Evolutionary conservation across 2,329 filamentous ascomycete species (phyloP).

Genomic region (Chrysoporthe cubensis): DNA sequence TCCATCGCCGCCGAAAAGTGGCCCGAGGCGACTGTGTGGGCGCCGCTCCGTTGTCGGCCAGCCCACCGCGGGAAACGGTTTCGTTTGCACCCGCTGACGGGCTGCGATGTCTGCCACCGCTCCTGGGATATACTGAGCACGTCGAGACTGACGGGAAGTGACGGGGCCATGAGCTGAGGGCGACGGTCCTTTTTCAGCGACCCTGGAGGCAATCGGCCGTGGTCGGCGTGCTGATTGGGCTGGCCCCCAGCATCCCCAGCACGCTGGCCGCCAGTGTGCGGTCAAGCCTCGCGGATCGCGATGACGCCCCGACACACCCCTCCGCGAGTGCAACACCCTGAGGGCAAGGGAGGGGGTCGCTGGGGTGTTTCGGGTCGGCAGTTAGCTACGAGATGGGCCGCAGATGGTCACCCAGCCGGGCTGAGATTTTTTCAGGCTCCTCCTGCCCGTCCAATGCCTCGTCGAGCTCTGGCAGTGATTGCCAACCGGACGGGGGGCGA

Average conservation of each 20-base stretch:
- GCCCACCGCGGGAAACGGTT: not conserved
- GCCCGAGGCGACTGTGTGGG: slow-evolving; percentile 16
- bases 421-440: not conserved
- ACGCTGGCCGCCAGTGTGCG: no score
- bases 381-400: not conserved
- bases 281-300: not conserved
- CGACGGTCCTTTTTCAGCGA: not conserved
- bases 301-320: not conserved
- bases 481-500: not conserved
- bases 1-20: slow-evolving; percentile 7
- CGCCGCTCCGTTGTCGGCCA: slow-evolving; percentile 28
- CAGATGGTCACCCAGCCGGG: slow-evolving; percentile 19
- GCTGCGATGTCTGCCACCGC: not conserved
- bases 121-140: not conserved
- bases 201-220: not conserved
- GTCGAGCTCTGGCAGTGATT: slow-evolving; percentile 7
- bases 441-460: slow-evolving; percentile 20
- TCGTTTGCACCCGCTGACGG: not conserved
- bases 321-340: slow-evolving; percentile 9
- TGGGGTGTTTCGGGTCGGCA: slow-evolving; percentile 1
- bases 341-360: not conserved
- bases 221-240: not conserved
- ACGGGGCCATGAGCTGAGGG: not conserved
- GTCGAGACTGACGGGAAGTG: no score
- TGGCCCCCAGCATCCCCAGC: no score